phyloP scores from a whole-genome alignment of 129 eudicot genomes.

The Arctium lappa region DNA sequence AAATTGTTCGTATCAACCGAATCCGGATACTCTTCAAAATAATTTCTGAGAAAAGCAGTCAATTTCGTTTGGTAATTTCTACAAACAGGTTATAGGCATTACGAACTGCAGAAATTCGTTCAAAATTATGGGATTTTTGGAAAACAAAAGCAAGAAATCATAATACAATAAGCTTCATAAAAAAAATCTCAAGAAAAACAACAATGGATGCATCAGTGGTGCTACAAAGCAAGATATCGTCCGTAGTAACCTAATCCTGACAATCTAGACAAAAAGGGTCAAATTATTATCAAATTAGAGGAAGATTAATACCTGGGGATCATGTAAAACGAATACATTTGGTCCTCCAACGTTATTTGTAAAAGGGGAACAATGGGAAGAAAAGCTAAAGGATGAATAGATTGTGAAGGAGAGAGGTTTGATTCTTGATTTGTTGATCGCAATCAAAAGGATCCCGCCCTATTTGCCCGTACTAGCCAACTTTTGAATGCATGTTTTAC shows the following conservation, averaged over 20 bases:
- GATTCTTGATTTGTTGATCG: not conserved
- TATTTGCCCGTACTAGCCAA: not conserved
- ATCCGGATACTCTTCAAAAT: not conserved
- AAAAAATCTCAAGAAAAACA: not conserved
- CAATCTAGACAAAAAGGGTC: not conserved
- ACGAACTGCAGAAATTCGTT: not conserved
- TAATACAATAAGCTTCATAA: not conserved
- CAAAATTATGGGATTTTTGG: not conserved
- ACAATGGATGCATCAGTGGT: not conserved
- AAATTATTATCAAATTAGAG: not conserved
- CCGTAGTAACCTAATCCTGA: not conserved
- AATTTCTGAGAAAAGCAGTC: not conserved
- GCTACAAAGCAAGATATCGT: not conserved
- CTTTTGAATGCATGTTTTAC: conserved; percentile 1
- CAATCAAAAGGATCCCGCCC: not conserved
- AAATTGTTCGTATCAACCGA: not conserved
- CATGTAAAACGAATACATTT: not conserved
- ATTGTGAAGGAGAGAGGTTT: not conserved
- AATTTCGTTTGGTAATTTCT: not conserved
- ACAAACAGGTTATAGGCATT: not conserved
- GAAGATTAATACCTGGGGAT: not conserved
- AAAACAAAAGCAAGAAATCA: not conserved
- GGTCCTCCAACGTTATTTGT: not conserved
- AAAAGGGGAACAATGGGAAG: not conserved
- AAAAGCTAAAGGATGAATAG: not conserved